Percentiles rank a stretch among this genome's conserved stretches.
phyloP scores from a whole-genome alignment of 1,139 yeast species.

The Sugiyamaella novakii region DNA sequence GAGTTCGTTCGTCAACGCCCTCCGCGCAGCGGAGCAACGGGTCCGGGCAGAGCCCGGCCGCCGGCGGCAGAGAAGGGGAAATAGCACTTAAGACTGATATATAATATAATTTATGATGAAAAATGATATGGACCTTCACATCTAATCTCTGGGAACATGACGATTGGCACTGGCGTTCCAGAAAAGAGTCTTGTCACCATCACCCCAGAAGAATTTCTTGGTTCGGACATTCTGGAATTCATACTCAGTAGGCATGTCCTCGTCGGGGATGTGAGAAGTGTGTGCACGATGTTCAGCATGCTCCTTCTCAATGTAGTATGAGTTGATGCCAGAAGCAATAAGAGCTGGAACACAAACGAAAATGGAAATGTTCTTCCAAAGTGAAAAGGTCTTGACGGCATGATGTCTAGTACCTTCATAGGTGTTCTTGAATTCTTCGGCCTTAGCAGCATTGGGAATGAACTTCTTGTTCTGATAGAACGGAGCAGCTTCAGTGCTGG shows the following conservation, averaged over 20 bases:
- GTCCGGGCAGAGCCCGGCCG: conserved; percentile 5
- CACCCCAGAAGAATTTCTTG: conserved; percentile 94
- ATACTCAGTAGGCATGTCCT: conserved; percentile 89
- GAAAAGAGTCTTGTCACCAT: conserved; percentile 95
- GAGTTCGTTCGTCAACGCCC: neutral
- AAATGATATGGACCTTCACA: neutral
- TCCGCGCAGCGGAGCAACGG: neutral
- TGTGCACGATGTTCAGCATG: conserved; percentile 92
- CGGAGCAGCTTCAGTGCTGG: conserved; percentile 24
- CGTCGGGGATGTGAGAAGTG: conserved; percentile 67
- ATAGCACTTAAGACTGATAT: neutral
- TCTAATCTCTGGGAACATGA: conserved; percentile 46
- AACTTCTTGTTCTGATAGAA: conserved; percentile 25
- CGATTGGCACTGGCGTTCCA: conserved; percentile 95
- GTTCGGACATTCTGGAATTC: conserved; percentile 87
- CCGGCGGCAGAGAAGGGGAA: conserved; percentile 1
- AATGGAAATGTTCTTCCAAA: conserved; percentile 85
- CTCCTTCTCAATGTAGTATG: conserved; percentile 75
- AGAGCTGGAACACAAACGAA: conserved; percentile 83
- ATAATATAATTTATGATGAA: neutral
- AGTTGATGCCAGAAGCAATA: conserved; percentile 73
- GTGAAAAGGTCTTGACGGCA: conserved; percentile 69
- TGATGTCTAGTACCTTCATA: conserved; percentile 70
- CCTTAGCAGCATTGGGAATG: conserved; percentile 54
- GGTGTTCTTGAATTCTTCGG: conserved; percentile 52